phyloP scores from a whole-genome alignment of 2,329 filamentous ascomycete species.

The Moelleriella libera region DNA sequence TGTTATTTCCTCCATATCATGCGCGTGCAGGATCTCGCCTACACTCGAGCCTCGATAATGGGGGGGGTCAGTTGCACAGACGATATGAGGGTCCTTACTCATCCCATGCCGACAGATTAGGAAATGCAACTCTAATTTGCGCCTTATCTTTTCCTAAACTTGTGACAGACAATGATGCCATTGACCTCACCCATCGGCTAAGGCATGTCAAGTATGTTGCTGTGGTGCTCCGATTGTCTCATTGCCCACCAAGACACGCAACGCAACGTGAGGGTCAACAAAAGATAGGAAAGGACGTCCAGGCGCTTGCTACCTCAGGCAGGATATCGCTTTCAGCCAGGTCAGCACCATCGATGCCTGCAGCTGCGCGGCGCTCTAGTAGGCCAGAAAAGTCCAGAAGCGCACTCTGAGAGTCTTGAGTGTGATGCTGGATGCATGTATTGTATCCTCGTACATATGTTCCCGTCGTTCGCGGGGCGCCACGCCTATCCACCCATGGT shows the following conservation, averaged over 20 bases:
- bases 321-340: too few species aligned
- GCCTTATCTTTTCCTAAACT: background rate
- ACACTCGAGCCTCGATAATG: background rate
- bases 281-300: too few species aligned
- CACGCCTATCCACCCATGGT: too few species aligned
- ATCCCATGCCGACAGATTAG: background rate
- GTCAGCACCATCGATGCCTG: too few species aligned
- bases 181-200: background rate
- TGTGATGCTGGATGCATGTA: too few species aligned
- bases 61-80: background rate
- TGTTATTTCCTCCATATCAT: background rate
- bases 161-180: background rate
- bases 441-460: too few species aligned
- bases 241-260: background rate
- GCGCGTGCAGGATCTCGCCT: background rate
- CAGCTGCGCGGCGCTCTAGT: too few species aligned
- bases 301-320: too few species aligned
- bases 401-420: too few species aligned
- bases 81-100: background rate
- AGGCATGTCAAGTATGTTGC: background rate
- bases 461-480: too few species aligned
- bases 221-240: background rate
- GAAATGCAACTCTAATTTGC: background rate
- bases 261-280: too few species aligned
- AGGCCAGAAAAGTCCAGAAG: too few species aligned